Base-by-base conservation (phyloP, 805 yeast genomes). In the Ogataea polymorpha region DNA sequence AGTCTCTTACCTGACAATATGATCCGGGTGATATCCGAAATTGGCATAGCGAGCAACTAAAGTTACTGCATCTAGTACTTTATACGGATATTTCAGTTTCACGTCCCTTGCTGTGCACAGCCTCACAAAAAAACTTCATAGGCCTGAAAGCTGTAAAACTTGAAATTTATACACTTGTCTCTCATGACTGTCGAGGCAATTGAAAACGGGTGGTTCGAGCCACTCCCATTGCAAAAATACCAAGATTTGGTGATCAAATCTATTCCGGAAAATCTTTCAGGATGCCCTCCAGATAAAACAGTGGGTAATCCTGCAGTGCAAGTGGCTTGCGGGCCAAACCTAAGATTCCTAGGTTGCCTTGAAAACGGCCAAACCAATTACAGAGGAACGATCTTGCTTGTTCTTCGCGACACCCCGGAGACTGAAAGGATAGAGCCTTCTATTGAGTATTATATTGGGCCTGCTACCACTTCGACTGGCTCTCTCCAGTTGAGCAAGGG, bases 311-410 rank as follows among this genome's bases (percentile, higher is more conserved):
- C 71, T 2, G 32, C 53, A 2, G 41, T 70, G n/a, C 71, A 74
- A 28, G 67, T 81, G 15, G 65, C 71, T 36, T 80, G 86, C 58
- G 98, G 98, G 2, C 98, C 98, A 0, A 67, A 82, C 23, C 63
- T 90, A 35, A 70, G 93, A 42, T 74, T 82, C 35, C 65, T 79
- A 44, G 89, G 83, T 6, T 76, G 83, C 34, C 64, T 70, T 32
- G 88, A 85, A 48, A 64, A 71, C 11, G 65, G 65, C 3, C 34
- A 65, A 6, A 49, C 59, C 20, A 66, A 74, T 31, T 90, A 88
- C 66, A 62, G 89, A 20, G 96, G 83, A 3, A 67, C 86, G 2
- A 67, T 87, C 16, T 49, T 87, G 61, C 58, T 90, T 20, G 89
- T 89, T 2, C 66, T 79, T 14, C 70, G 73, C 46, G 78, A 73